These are phyloP conservation scores for Diatrype stigma DNA, from an alignment of 2,329 filamentous ascomycete genomes.

Conservation along the genomic window DNA sequence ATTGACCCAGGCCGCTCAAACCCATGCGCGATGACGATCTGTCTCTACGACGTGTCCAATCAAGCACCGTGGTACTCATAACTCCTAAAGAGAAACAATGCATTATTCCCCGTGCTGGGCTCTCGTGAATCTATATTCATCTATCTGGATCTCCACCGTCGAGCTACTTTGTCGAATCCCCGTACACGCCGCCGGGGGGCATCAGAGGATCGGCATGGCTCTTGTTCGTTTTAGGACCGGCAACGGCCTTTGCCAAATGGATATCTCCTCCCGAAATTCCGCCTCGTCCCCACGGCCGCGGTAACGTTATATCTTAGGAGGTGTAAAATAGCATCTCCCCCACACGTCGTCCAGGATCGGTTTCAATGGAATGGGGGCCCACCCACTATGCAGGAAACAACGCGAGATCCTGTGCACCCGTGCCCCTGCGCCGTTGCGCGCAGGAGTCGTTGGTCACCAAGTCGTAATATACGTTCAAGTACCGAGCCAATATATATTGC, in stretches of 20 bases:
- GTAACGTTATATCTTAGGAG: no score
- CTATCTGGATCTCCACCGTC: background rate
- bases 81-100: background rate
- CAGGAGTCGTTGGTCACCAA: background rate
- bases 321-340: no score
- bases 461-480: background rate
- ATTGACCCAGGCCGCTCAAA: background rate
- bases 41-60: background rate
- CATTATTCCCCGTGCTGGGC: background rate
- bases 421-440: background rate
- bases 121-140: background rate
- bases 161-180: background rate
- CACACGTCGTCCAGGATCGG: background rate
- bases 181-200: background rate
- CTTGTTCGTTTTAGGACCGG: background rate
- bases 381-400: background rate
- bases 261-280: background rate
- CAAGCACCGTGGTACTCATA: background rate
- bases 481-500: background rate
- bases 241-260: no score
- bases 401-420: background rate
- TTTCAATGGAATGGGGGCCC: background rate
- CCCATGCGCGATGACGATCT: background rate
- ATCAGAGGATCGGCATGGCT: background rate
- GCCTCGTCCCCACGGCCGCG: background rate